Percentiles rank a stretch among this genome's conserved stretches.
These are phyloP conservation scores for Limonium bicolor DNA, from an alignment of 148 eudicot genomes.

Conservation along the genomic window DNA sequence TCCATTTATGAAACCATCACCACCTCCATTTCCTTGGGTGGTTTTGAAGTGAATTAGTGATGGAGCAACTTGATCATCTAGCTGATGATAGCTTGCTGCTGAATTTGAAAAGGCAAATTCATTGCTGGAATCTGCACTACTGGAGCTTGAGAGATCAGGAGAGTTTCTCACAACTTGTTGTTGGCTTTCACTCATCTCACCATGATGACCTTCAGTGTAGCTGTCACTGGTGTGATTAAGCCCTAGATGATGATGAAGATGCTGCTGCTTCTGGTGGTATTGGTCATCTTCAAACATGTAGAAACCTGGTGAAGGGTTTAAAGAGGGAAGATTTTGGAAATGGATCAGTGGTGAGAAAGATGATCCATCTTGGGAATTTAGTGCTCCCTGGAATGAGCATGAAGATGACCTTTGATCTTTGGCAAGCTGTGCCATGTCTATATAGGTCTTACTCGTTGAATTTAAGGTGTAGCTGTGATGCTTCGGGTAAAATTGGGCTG, in stretches of 20 bases:
- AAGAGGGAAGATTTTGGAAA: conserved; percentile 1
- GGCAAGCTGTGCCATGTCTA: conserved; percentile 1
- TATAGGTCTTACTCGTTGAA: too few species aligned
- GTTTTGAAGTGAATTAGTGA: conserved; percentile 39
- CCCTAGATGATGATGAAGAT: too few species aligned
- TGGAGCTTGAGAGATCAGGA: conserved; percentile 51
- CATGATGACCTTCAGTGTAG: conserved; percentile 12
- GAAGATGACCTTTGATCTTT: conserved; percentile 2
- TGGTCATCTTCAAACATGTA: conserved; percentile 2
- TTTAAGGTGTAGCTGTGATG: too few species aligned
- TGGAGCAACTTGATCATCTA: conserved; percentile 27
- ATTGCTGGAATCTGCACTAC: conserved; percentile 40
- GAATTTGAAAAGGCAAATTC: conserved; percentile 18
- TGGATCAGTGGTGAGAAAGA: neutral
- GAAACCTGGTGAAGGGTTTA: neutral
- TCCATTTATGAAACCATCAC: conserved; percentile 12
- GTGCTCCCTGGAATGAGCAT: neutral
- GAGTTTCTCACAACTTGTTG: conserved; percentile 17
- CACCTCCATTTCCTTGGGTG: conserved; percentile 11
- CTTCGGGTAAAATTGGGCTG: too few species aligned
- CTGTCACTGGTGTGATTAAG: too few species aligned
- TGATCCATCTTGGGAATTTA: neutral
- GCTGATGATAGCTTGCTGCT: conserved; percentile 5
- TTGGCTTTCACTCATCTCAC: conserved; percentile 5
- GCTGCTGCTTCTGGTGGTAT: conserved; percentile 1